Evolutionary conservation across 106 monocot genomes (phyloP).

Genomic region (Hemerocallis citrina): DNA sequence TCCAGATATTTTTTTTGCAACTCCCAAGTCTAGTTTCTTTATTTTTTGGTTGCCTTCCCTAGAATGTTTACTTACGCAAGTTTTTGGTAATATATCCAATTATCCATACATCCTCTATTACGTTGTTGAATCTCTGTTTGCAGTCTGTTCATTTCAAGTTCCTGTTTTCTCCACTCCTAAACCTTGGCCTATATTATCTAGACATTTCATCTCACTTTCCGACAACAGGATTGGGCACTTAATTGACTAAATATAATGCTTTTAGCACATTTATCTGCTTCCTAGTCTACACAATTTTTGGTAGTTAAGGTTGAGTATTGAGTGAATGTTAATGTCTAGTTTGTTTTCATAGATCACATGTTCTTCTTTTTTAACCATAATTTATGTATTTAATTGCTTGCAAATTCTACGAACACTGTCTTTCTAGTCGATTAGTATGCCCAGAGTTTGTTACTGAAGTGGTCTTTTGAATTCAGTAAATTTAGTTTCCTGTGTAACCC

Average conservation of each 20-base stretch:
- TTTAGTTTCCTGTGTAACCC: neutral
- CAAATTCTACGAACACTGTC: neutral
- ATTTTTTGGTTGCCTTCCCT: too few relatives aligned
- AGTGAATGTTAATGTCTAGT: neutral
- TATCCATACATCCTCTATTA: neutral
- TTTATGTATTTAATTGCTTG: neutral
- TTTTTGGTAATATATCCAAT: too few relatives aligned
- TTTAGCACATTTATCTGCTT: neutral
- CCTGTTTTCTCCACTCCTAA: neutral
- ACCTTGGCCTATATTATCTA: neutral
- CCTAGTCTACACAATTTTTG: neutral
- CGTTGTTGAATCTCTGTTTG: neutral
- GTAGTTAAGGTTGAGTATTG: neutral
- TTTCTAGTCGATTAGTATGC: neutral
- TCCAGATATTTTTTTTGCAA: neutral
- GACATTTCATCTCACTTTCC: neutral
- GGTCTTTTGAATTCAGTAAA: neutral
- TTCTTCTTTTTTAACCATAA: neutral
- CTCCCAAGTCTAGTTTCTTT: neutral
- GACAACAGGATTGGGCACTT: neutral
- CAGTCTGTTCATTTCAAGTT: neutral
- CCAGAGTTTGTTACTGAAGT: neutral
- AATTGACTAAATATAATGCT: neutral
- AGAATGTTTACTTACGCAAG: neutral
- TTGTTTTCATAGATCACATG: neutral